Evolutionary conservation across 2,329 filamentous ascomycete species (phyloP).

Genomic region (Xylaria sp.): DNA sequence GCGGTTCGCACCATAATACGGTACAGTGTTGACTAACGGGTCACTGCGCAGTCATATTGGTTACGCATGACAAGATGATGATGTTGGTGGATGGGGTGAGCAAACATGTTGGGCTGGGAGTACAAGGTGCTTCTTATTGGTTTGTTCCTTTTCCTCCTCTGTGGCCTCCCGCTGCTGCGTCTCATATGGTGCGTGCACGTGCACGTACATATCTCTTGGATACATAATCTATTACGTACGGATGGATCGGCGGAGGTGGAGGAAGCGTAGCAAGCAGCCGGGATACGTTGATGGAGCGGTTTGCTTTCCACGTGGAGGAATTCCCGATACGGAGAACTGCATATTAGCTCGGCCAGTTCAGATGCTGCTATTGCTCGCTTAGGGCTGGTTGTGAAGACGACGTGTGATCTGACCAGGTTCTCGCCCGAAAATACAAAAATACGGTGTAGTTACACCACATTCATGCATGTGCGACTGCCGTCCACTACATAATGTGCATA

Average conservation of each 20-base stretch:
- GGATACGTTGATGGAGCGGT: not conserved
- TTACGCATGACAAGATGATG: not conserved
- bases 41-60: not conserved
- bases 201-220: not conserved
- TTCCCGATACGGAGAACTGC: slow-evolving; percentile 24
- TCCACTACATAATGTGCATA: no score
- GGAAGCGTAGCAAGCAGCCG: not conserved
- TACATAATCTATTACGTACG: not conserved
- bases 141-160: not conserved
- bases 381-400: not conserved
- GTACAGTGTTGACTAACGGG: not conserved
- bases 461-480: not conserved
- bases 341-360: slow-evolving; percentile 3
- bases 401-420: not conserved
- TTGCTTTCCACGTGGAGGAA: slow-evolving; percentile 17
- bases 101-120: not conserved
- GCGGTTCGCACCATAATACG: not conserved
- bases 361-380: not conserved
- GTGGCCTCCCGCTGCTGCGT: not conserved
- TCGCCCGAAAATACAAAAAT: not conserved
- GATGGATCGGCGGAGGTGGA: not conserved
- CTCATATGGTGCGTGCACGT: not conserved
- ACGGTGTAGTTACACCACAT: not conserved
- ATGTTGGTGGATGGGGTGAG: not conserved
- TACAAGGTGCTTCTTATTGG: not conserved